Evolutionary conservation across 208 protist genomes (phyloP).

Genomic region (Leishmania braziliensis): DNA sequence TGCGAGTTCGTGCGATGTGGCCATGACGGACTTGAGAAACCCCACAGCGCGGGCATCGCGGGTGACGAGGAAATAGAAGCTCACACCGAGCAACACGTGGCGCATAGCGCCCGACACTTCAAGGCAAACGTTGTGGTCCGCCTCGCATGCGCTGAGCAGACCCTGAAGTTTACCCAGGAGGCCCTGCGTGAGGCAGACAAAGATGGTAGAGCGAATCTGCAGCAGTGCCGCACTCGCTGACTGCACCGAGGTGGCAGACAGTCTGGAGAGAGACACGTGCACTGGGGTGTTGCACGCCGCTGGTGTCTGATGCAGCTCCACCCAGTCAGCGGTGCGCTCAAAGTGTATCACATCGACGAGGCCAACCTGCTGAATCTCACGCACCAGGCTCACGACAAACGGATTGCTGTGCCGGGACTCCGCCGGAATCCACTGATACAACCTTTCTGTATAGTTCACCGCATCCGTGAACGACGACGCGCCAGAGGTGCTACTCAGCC

Average conservation of each 20-base stretch:
- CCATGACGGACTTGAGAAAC: constrained; percentile 29
- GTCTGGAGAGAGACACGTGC: constrained; percentile 16
- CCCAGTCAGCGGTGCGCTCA: constrained; percentile 67
- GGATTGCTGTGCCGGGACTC: constrained; percentile 26
- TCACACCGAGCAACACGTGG: constrained; percentile 39
- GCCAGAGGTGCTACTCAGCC: not conserved
- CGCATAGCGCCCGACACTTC: constrained; percentile 33
- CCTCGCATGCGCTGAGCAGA: constrained; percentile 13
- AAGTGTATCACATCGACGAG: constrained; percentile 58
- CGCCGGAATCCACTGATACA: constrained; percentile 30
- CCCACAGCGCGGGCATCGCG: constrained; percentile 32
- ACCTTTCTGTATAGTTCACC: constrained; percentile 17
- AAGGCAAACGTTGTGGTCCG: constrained; percentile 29
- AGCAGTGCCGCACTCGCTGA: constrained; percentile 16
- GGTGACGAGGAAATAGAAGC: constrained; percentile 44
- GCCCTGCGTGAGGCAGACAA: constrained; percentile 29
- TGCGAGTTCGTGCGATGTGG: constrained; percentile 16
- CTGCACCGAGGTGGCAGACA: constrained; percentile 31
- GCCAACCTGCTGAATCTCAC: constrained; percentile 60
- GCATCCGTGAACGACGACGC: not conserved
- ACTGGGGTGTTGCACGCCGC: constrained; percentile 34
- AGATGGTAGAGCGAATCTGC: constrained; percentile 32
- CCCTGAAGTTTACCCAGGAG: constrained; percentile 25
- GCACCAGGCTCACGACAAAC: constrained; percentile 46
- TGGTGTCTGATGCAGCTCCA: constrained; percentile 62